Percentiles rank a stretch among this genome's conserved stretches.
phyloP scores from a whole-genome alignment of 1,284 basidiomycete species.

The Microbotryum silenes-acaulis region DNA sequence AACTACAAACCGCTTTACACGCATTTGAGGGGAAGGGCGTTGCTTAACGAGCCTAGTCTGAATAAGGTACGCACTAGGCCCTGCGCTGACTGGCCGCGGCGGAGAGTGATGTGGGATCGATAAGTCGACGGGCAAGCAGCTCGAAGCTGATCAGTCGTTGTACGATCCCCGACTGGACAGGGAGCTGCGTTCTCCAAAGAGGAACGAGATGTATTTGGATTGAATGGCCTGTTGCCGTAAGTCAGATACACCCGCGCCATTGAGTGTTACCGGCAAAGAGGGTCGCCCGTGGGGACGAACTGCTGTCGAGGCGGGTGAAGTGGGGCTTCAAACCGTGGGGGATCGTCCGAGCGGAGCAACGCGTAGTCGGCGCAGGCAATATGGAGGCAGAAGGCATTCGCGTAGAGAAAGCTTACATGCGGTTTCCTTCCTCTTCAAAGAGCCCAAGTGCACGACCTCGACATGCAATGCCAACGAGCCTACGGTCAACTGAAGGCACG shows the following conservation, averaged over 20 bases:
- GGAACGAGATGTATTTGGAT: constrained; percentile 61
- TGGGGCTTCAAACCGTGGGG: no score
- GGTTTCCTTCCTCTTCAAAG: constrained; percentile 30
- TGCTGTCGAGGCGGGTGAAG: no score
- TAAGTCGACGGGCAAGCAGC: no score
- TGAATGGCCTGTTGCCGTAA: constrained; percentile 66
- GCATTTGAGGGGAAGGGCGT: constrained; percentile 50
- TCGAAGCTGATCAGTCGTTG: no score
- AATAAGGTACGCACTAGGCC: constrained; percentile 44
- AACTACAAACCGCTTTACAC: no score
- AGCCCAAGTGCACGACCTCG: constrained; percentile 59
- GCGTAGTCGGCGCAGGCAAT: neutral
- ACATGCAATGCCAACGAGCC: constrained; percentile 64
- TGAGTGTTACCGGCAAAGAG: neutral
- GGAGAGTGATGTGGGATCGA: no score
- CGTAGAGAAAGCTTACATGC: constrained; percentile 5
- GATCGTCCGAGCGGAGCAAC: no score
- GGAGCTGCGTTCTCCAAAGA: constrained; percentile 59
- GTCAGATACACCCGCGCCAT: neutral
- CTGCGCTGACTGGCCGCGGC: no score
- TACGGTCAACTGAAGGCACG: constrained; percentile 52
- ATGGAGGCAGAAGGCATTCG: no score
- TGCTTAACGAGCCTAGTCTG: constrained; percentile 58
- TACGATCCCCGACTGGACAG: no score
- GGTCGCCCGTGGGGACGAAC: neutral